Evolutionary conservation across 352 stramenopile species (phyloP), one percentile per base, ranked within the genome.

Genomic region (Pythium oligandrum): DNA sequence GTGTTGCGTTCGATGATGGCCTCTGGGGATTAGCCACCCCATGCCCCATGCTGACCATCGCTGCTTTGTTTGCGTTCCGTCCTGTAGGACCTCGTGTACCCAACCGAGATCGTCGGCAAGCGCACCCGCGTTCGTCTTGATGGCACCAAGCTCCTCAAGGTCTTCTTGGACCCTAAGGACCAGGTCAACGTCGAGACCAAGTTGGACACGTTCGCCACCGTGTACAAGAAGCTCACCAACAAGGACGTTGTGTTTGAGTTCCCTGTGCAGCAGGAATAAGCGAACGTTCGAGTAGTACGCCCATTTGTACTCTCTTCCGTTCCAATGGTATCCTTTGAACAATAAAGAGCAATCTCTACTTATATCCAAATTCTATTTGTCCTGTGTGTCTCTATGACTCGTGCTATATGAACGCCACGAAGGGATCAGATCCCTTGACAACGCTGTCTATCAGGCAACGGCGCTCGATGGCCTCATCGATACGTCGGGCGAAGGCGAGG

Each of bases 221-320:
- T 99, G 60, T 99, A 99, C 92, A 98, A 98, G 78, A 99, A 99
- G 89, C 88, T 99, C 59, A 99, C 97, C 70, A 98, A 99, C 87
- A 99, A 99, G 85, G 94, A 99, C 69, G 97, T 99, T 79, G 87
- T 97, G 61, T 99, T 99, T 68, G 88, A 98, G 77, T 98, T 98
- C 70, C 83, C 85, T 47, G 83, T 95, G 68, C 68, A 88, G 66
- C 71, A 90, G 75, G 85, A 96, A 73, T 93, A 91, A 84, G 64
- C 34, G 47, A 6, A 70, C 49, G 30, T 63, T 40, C 63, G 26
- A 50, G 33, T 64, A 57, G 62, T 53, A 64, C 55, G 68, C 66
- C 56, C 40, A 55, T 63, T 34, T 61, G 38, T 65, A 49, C 45
- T 43, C 34, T 45, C 61, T 35, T 38, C 57, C 47, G 54, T 60